Evolutionary conservation across 305 asterid genomes (phyloP).

Genomic region (Fraxinus greggii): DNA sequence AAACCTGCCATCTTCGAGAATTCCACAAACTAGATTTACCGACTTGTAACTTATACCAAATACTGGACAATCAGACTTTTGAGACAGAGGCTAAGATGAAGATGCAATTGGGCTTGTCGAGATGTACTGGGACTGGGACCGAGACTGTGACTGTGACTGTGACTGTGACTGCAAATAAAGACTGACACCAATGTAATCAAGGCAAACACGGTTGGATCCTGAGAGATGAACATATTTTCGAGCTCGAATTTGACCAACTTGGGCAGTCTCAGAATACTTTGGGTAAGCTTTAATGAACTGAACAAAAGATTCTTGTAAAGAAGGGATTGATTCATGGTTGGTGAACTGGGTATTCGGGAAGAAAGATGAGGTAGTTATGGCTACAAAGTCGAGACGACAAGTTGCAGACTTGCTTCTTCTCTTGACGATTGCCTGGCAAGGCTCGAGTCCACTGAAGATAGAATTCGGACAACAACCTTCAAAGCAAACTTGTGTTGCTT

Average conservation of each 20-base stretch:
- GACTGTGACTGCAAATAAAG: too few species aligned
- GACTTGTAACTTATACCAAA: constrained; percentile 55
- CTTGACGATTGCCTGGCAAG: constrained; percentile 23
- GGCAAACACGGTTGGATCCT: constrained; percentile 57
- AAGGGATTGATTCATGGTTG: constrained; percentile 74
- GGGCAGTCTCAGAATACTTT: constrained; percentile 53
- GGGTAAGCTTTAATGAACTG: constrained; percentile 69
- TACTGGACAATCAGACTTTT: constrained; percentile 36
- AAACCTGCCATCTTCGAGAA: too few species aligned
- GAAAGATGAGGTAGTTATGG: constrained; percentile 47
- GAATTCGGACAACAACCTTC: constrained; percentile 59
- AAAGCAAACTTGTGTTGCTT: constrained; percentile 39
- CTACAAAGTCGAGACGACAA: constrained; percentile 52
- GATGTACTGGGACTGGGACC: constrained; percentile 36
- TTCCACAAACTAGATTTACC: too few species aligned
- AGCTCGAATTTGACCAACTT: constrained; percentile 61
- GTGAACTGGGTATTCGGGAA: constrained; percentile 64
- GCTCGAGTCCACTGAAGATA: constrained; percentile 26
- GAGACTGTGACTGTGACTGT: too few species aligned
- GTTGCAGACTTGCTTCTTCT: constrained; percentile 49
- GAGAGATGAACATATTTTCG: constrained; percentile 61
- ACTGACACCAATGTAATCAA: constrained; percentile 81
- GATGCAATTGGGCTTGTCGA: constrained; percentile 24
- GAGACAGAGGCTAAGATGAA: constrained; percentile 26
- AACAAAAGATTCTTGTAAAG: constrained; percentile 50